Percentiles rank a stretch among this genome's conserved stretches.
Evolutionary conservation across 2,329 filamentous ascomycete genomes (phyloP).

Genomic region (Alternaria solani): DNA sequence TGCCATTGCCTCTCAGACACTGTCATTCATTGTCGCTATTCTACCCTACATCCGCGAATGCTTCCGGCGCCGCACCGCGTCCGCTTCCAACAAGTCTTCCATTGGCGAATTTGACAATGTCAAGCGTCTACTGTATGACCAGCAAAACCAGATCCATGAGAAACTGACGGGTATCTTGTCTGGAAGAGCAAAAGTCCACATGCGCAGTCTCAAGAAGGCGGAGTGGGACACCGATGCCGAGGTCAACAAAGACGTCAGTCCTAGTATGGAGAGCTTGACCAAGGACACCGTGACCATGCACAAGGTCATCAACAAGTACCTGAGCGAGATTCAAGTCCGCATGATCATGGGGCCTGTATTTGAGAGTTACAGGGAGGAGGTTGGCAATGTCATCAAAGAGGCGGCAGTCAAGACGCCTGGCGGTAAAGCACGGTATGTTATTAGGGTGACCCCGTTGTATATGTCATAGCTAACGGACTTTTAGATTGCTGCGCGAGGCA

Average conservation of each 20-base stretch:
- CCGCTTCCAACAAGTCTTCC: conserved; percentile 54
- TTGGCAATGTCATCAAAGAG: conserved; percentile 74
- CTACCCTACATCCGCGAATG: conserved; percentile 93
- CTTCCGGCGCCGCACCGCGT: conserved; percentile 73
- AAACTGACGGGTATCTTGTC: conserved; percentile 95
- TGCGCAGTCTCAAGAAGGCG: conserved; percentile 76
- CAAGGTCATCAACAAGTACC: conserved; percentile 80
- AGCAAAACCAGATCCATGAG: conserved; percentile 88
- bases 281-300: conserved; percentile 88
- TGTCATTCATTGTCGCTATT: conserved; percentile 85
- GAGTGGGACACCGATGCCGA: conserved; percentile 70
- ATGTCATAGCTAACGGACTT: conserved; percentile 12
- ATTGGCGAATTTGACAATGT: conserved; percentile 89
- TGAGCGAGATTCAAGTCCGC: conserved; percentile 77
- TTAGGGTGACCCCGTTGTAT: not conserved
- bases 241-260: conserved; percentile 59
- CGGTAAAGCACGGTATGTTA: conserved; percentile 74
- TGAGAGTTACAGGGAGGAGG: conserved; percentile 79
- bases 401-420: conserved; percentile 70
- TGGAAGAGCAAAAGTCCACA: conserved; percentile 75
- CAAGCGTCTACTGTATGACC: conserved; percentile 82
- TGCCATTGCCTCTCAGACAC: conserved; percentile 85
- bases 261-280: conserved; percentile 85
- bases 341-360: conserved; percentile 91
- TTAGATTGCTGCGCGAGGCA: conserved; percentile 78